Base-by-base conservation (phyloP, 345 rosid genomes). In the Dimocarpus longan region DNA sequence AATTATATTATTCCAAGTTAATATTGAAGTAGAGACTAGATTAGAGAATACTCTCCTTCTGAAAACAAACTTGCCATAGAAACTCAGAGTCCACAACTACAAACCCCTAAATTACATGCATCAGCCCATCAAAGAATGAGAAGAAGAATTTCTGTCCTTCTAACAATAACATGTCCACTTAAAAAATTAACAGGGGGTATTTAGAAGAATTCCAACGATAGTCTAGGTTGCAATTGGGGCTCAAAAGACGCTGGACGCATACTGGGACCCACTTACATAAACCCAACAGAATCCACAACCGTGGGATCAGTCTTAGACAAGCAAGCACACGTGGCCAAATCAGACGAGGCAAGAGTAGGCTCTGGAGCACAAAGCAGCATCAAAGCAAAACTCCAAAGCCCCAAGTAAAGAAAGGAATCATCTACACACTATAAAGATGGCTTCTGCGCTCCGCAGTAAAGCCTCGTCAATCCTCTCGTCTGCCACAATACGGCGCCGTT, bases 401-500 rank as follows among this genome's bases (percentile, higher is more conserved):
- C 46, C 78, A 68, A 73, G 79, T 19, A 68, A 77, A 1, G 81
- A 59, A 70, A 43, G 63, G 22, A 52, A 13, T 39, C 28, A 21
- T 54, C 44, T n/a, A 54, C 19, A 37, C 52, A 40, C 32, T 66
- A 77, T 71, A 81, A 50, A 78, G 50, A 85, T 87, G 89, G 88
- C 91, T 76, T 76, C 82, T 65, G 66, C 84, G 18, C 73, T 81
- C 62, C 42, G 80, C 63, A 71, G 42, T 39, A 81, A 84, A 81
- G 75, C 80, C 15, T 81, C 87, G 22, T 43, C 78, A 9, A 1
- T 83, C 46, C 26, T 83, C 71, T 74, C 90, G 42, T 75, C 88
- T 78, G 18, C 80, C 74, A 18, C 71, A 22, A 13, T 66, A 80
- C 91, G 91, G 42, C 96, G 90, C 5, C 79, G 90, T 73, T 71